Conservation (phyloP, 495 filamentous ascomycete species). For the Podospora sp. region DNA sequence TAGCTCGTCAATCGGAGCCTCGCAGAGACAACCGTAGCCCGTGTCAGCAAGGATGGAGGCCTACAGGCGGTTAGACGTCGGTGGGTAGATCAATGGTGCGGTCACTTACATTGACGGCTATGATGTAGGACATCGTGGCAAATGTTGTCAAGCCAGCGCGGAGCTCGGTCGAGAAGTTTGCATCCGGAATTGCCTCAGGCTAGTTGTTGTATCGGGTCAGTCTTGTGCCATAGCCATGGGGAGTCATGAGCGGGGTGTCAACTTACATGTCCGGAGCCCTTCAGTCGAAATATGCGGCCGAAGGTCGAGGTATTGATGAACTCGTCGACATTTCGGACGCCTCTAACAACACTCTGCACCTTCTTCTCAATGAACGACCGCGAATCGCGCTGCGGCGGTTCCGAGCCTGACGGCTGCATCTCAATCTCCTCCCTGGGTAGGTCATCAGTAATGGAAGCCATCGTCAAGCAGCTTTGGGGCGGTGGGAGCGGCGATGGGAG, state of each 20-base stretch:
- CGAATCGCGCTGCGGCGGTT: background rate
- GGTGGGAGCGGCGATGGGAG: background rate
- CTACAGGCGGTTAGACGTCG: conserved; percentile 29
- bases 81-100: background rate
- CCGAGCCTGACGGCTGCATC: background rate
- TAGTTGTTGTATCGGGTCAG: conserved; percentile 36
- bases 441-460: background rate
- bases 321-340: conserved; percentile 3
- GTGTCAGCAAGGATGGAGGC: conserved; percentile 59
- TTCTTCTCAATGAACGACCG: conserved; percentile 14
- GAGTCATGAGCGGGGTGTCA: conserved; percentile 14
- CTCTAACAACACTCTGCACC: background rate
- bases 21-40: conserved; percentile 73
- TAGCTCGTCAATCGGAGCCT: conserved; percentile 31
- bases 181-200: conserved; percentile 58
- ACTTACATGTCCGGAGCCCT: conserved; percentile 68
- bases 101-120: conserved; percentile 56
- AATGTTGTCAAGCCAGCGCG: conserved; percentile 83
- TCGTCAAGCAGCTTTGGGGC: background rate
- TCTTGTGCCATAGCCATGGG: background rate
- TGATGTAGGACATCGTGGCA: conserved; percentile 83
- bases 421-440: conserved; percentile 6
- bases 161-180: conserved; percentile 74
- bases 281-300: conserved; percentile 71
- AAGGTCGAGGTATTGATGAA: conserved; percentile 52